Evolutionary conservation across 192 early-diverging fungal species (phyloP).

Genomic region (Dispira simplex): DNA sequence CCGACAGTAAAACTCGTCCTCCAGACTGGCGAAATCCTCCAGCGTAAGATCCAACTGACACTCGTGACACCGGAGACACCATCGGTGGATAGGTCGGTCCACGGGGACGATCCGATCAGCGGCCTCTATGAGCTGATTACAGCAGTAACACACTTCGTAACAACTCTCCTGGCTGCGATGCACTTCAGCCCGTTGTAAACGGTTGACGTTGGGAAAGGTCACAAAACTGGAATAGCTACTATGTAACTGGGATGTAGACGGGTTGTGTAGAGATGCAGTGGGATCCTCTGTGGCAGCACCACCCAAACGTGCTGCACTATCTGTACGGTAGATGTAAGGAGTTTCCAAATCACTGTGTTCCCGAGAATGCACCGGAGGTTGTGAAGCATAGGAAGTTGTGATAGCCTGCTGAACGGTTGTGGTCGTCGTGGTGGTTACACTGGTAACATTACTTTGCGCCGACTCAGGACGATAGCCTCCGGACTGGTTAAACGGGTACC

Average conservation of each 20-base stretch:
- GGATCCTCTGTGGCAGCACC: no score
- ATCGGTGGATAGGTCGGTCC: slow-evolving; percentile 6
- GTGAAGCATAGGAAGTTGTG: neutral
- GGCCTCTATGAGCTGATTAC: neutral
- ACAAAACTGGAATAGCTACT: neutral
- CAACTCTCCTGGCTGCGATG: neutral
- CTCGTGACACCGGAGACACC: neutral
- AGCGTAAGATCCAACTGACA: neutral
- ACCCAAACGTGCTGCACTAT: no score
- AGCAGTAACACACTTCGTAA: slow-evolving; percentile 8
- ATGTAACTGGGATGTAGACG: no score
- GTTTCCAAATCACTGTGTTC: no score
- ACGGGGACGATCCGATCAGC: slow-evolving; percentile 6
- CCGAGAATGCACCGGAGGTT: no score
- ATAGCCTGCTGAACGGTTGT: neutral
- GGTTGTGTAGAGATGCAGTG: no score
- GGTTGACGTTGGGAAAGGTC: neutral
- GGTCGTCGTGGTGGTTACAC: neutral
- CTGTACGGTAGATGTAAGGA: no score
- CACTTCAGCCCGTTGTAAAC: neutral
- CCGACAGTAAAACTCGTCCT: slow-evolving; percentile 7
- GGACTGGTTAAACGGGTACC: neutral
- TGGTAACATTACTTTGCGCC: neutral
- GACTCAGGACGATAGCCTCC: slow-evolving; percentile 1
- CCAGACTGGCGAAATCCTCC: neutral